Conservation (phyloP, 1,284 basidiomycete species). For the Agroathelia rolfsii region DNA sequence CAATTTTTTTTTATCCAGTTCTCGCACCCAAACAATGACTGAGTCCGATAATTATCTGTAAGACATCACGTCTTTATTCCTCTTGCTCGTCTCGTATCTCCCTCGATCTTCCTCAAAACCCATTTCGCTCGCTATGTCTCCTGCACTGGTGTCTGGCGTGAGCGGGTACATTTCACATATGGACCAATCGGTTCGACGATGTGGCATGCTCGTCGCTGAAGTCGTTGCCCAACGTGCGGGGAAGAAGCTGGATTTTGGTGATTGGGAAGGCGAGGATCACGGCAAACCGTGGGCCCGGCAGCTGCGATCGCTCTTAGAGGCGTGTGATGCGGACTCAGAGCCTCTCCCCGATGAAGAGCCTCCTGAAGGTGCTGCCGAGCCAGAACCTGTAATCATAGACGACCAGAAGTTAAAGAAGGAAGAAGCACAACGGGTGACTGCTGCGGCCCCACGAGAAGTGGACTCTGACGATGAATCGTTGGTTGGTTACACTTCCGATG, state of each 20-base stretch:
- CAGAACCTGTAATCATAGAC: slow-evolving; percentile 6
- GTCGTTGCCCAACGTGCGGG: slow-evolving; percentile 50
- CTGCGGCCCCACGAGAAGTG: slow-evolving; percentile 26
- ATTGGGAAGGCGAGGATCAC: slow-evolving; percentile 77
- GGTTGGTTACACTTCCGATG: slow-evolving; percentile 60
- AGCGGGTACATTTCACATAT: slow-evolving; percentile 72
- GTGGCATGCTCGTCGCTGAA: slow-evolving; percentile 92
- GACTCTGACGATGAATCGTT: slow-evolving; percentile 84
- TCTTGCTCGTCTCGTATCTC: slow-evolving; percentile 55
- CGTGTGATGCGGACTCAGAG: slow-evolving; percentile 41
- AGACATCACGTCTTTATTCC: slow-evolving; percentile 66
- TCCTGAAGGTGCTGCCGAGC: slow-evolving; percentile 9
- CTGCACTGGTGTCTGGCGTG: slow-evolving; percentile 65
- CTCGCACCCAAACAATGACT: background rate
- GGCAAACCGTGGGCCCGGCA: slow-evolving; percentile 57
- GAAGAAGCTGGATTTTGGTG: slow-evolving; percentile 68
- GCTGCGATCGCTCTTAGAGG: slow-evolving; percentile 41
- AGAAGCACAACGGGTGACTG: background rate
- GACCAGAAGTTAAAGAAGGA: too few relatives aligned
- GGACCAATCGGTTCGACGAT: slow-evolving; percentile 69
- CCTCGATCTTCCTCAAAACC: slow-evolving; percentile 33
- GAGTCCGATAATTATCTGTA: slow-evolving; percentile 5
- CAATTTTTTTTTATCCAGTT: slow-evolving; percentile 1
- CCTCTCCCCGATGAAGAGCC: slow-evolving; percentile 11
- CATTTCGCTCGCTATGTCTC: slow-evolving; percentile 38